phyloP scores from a whole-genome alignment of 768 basidiomycete species.

The Butyriboletus loyo region DNA sequence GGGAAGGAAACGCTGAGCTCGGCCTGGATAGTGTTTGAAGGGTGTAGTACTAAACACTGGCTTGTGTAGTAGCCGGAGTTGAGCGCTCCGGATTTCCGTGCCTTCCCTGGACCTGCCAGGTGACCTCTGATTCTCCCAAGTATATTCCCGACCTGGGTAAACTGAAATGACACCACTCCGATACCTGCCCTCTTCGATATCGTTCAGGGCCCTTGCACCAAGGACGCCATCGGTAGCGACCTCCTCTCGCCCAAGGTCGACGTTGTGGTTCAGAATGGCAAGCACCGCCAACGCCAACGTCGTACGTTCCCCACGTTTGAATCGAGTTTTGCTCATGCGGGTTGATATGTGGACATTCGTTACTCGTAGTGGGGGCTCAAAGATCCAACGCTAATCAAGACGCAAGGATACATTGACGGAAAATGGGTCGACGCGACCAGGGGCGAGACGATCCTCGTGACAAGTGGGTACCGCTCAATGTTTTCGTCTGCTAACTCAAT shows the following conservation, averaged over 20 bases:
- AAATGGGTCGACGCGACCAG: conserved; percentile 82
- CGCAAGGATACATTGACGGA: conserved; percentile 77
- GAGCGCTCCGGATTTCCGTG: background rate
- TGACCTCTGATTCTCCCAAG: conserved; percentile 7
- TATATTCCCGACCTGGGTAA: background rate
- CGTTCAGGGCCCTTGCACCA: conserved; percentile 18
- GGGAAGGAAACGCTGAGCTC: conserved; percentile 28
- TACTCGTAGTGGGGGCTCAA: conserved; percentile 63
- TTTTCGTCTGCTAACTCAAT: background rate
- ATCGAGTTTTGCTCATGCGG: background rate
- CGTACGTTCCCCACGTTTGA: conserved; percentile 30
- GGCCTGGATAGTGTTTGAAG: background rate
- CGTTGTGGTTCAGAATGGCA: conserved; percentile 48
- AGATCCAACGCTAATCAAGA: conserved; percentile 71
- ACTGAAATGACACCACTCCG: conserved; percentile 13
- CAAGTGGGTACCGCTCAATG: conserved; percentile 48
- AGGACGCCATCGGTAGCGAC: conserved; percentile 7
- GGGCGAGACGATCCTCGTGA: conserved; percentile 69
- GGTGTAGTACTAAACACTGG: background rate
- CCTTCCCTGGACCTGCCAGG: conserved; percentile 5
- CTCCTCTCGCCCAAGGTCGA: conserved; percentile 5
- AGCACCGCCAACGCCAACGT: conserved; percentile 37
- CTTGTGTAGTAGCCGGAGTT: background rate
- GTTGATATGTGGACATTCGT: background rate
- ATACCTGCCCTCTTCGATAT: conserved; percentile 14